Evolutionary conservation across 805 yeast species (phyloP).

Genomic region (Yarrowia sp.): DNA sequence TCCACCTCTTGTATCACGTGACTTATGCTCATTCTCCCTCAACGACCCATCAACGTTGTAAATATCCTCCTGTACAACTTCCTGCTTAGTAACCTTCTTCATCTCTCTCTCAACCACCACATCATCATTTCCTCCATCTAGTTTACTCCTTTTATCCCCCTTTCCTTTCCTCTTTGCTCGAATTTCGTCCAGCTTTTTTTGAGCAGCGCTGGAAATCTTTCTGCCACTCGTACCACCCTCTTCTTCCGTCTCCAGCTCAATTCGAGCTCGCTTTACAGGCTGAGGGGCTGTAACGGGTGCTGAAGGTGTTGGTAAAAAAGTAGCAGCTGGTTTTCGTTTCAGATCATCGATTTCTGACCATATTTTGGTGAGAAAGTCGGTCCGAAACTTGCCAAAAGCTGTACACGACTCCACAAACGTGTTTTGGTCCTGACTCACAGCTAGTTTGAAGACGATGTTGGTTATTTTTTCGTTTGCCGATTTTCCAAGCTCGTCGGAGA

Average conservation of each 20-base stretch:
- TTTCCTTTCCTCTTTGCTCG: conserved; percentile 5
- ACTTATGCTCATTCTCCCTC: neutral
- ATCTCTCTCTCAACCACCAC: neutral
- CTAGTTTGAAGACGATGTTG: conserved; percentile 30
- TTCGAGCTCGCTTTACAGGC: neutral
- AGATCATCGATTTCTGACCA: conserved; percentile 27
- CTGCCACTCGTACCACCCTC: neutral
- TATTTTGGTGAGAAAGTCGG: conserved; percentile 29
- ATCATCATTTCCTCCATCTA: neutral
- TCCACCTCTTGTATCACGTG: neutral
- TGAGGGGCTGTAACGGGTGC: neutral
- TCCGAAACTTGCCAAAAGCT: conserved; percentile 35
- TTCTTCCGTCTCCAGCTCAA: conserved; percentile 13
- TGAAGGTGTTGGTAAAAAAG: neutral
- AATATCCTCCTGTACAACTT: neutral
- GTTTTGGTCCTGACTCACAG: conserved; percentile 26
- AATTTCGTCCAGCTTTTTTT: conserved; percentile 28
- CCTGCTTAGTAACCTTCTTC: neutral
- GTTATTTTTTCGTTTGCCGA: conserved; percentile 32
- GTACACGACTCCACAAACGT: conserved; percentile 32
- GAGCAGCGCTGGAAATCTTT: conserved; percentile 28
- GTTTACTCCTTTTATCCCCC: neutral
- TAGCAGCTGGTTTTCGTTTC: neutral
- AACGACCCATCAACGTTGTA: neutral
- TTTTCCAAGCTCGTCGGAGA: conserved; percentile 32